Evolutionary conservation across 1,139 yeast species (phyloP), one percentile per base, ranked within the genome.

Genomic region (Debaryomycetaceae sp.): DNA sequence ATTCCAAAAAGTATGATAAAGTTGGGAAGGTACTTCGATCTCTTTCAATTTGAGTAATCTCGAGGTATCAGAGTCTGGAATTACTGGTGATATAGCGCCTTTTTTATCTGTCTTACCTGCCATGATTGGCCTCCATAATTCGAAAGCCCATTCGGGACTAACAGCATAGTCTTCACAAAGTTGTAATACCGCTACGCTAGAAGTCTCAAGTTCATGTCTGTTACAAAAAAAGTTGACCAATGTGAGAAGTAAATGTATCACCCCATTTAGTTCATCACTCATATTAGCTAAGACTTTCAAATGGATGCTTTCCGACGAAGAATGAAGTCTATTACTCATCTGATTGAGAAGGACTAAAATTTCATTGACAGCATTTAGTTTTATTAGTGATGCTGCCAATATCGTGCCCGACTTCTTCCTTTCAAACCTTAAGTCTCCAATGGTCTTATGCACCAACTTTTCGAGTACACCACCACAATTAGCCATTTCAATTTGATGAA

Each of bases 1-100:
- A 50, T 74, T 80, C 97, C 97, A 91, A 56, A 90, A 91, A 0
- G 77, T 68, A 2, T 72, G 66, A 56, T 75, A 87, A 36, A 88
- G 66, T 27, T 27, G 31, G 4, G 31, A 11, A 27, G 31, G 31
- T 3, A 27, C 11, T 11, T 27, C 31, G 3, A 27, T 27, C 11
- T 7, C 31, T 0, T 69, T 72, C 6, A 70, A 65, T 2, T 72
- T 58, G n/a, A 83, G 40, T 24, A 52, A 46, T 1, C 60, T 45
- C 67, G 79, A 72, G 24, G 65, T 50, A 40, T 27, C 31, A 8
- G 31, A 55, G 11, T 17, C 47, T 42, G 58, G 59, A 37, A 41
- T 34, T 27, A 7, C 33, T 45, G 7, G 35, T 38, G 35, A 39
- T 17, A 17, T 17, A 4, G 20, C 20, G 20, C 20, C 20, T 17